These are phyloP conservation scores for Podospora bellae-mahoneyi DNA, from an alignment of 495 filamentous ascomycete genomes.

Conservation along the genomic window DNA sequence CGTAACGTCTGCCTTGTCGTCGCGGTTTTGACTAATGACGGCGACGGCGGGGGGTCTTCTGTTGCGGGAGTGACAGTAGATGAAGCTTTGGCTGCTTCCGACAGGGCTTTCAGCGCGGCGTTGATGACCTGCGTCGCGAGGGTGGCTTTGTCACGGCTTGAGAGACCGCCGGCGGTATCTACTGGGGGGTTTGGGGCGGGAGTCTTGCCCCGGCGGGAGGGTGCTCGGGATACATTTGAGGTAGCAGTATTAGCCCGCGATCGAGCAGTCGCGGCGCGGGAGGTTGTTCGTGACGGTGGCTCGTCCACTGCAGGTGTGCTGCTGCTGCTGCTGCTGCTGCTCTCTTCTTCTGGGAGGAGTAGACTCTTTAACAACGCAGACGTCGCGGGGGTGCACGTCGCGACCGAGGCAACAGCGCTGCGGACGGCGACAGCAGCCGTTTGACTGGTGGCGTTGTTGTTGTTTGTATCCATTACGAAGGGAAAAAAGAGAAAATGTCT, in stretches of 20 bases:
- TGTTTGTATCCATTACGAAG: slow-evolving; percentile 43
- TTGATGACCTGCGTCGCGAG: slow-evolving; percentile 84
- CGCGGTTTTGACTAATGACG: slow-evolving; percentile 32
- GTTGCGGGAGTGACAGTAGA: slow-evolving; percentile 9
- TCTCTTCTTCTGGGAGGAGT: slow-evolving; percentile 40
- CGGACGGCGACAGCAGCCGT: slow-evolving; percentile 53
- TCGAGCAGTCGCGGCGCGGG: slow-evolving; percentile 28
- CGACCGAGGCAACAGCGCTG: slow-evolving; percentile 46
- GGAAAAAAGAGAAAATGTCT: neutral
- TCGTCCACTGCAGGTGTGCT: slow-evolving; percentile 6
- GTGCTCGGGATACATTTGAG: slow-evolving; percentile 10
- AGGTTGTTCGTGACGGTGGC: slow-evolving; percentile 16
- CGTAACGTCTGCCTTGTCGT: slow-evolving; percentile 36
- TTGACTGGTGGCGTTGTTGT: slow-evolving; percentile 21
- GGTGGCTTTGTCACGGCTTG: slow-evolving; percentile 59
- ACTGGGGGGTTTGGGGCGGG: neutral
- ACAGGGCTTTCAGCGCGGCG: slow-evolving; percentile 65
- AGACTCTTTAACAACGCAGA: slow-evolving; percentile 49
- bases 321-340: slow-evolving; percentile 29
- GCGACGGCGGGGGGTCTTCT: slow-evolving; percentile 20
- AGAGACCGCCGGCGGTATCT: slow-evolving; percentile 37
- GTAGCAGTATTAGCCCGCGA: slow-evolving; percentile 27
- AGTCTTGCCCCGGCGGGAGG: slow-evolving; percentile 21
- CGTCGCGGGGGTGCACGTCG: slow-evolving; percentile 52
- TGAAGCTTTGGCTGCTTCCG: slow-evolving; percentile 62